Percentiles rank a stretch among this genome's conserved stretches.
Conservation (phyloP, 1,139 yeast species). For the Yamadazyma oceani region DNA sequence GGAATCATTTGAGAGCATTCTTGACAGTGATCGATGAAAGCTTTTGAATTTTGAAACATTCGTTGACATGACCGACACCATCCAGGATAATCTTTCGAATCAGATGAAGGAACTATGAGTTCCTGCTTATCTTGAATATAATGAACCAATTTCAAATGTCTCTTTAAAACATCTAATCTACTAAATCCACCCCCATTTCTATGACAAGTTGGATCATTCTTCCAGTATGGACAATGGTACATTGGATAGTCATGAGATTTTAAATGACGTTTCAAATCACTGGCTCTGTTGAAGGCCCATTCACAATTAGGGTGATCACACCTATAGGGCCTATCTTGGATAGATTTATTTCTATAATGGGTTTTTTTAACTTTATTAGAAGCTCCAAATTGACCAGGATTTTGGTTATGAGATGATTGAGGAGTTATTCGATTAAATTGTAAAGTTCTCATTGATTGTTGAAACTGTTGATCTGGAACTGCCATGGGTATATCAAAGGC, state of each 20-base stretch:
- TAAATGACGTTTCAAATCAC: constrained; percentile 65
- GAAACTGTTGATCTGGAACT: not conserved
- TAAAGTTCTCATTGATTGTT: constrained; percentile 1
- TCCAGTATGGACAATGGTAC: constrained; percentile 73
- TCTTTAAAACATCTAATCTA: constrained; percentile 66
- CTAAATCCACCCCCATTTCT: constrained; percentile 72
- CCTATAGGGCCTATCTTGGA: constrained; percentile 27
- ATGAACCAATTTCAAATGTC: constrained; percentile 69
- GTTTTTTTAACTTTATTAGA: constrained; percentile 7
- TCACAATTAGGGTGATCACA: constrained; percentile 56
- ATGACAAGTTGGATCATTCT: constrained; percentile 65
- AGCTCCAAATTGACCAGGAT: constrained; percentile 2
- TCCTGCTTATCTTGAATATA: constrained; percentile 50
- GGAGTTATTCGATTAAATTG: not conserved
- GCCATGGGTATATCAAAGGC: not conserved
- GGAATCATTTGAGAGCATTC: constrained; percentile 51
- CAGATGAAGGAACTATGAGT: constrained; percentile 6
- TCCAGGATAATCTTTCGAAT: constrained; percentile 50
- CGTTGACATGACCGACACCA: constrained; percentile 65
- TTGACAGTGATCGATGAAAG: constrained; percentile 65
- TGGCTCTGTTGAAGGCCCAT: constrained; percentile 67
- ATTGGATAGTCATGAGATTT: constrained; percentile 64
- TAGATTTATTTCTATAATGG: constrained; percentile 5
- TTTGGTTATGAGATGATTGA: not conserved
- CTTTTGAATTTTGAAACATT: constrained; percentile 55